Conservation (phyloP, 1,139 yeast species). For the Trichomonascaceae sp. region DNA sequence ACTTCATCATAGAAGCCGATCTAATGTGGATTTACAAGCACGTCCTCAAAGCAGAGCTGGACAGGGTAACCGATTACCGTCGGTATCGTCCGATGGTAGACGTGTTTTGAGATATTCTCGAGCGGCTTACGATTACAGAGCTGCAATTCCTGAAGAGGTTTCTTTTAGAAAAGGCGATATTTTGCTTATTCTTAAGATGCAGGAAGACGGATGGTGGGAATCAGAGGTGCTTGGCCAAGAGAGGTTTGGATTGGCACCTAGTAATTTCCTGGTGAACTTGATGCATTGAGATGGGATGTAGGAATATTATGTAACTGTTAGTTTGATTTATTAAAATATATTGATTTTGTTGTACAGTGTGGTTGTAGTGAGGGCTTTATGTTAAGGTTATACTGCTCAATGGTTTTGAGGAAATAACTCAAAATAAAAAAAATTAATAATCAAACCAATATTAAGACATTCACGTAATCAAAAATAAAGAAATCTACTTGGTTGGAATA, state of each 20-base stretch:
- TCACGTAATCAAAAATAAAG: neutral
- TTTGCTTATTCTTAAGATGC: conserved; percentile 63
- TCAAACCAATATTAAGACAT: neutral
- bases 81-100: conserved; percentile 40
- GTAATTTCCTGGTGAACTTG: conserved; percentile 44
- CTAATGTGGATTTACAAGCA: conserved; percentile 18
- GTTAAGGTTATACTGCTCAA: no score
- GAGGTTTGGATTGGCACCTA: conserved; percentile 73
- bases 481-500: neutral
- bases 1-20: conserved; percentile 20
- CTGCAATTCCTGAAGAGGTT: conserved; percentile 76
- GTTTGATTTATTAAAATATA: neutral
- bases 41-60: conserved; percentile 8
- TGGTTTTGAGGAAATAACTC: no score
- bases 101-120: conserved; percentile 54
- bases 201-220: conserved; percentile 89
- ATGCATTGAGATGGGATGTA: neutral
- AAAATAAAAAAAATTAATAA: neutral
- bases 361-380: neutral
- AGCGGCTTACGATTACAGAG: conserved; percentile 67
- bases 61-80: conserved; percentile 30
- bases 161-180: conserved; percentile 68
- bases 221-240: conserved; percentile 54
- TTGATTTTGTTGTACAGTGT: no score
- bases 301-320: neutral